A percentile compares a stretch with the other conserved stretches of the same genome.
phyloP scores from a whole-genome alignment of 768 basidiomycete species.

The Vishniacozyma victoriae region DNA sequence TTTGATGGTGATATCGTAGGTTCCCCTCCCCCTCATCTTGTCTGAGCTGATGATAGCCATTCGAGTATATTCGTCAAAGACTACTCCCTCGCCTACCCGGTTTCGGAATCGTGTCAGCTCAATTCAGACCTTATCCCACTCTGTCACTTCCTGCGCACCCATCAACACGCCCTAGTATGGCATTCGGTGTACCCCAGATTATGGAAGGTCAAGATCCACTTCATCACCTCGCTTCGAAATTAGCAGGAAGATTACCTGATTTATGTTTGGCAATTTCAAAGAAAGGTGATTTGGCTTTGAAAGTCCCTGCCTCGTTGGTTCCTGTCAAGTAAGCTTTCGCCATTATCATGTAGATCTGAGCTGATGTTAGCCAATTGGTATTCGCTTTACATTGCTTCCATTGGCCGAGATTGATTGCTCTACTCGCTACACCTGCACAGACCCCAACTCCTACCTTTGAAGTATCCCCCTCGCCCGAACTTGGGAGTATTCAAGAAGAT shows the following conservation, averaged over 20 bases:
- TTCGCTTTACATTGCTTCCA: constrained; percentile 17
- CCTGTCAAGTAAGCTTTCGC: background rate
- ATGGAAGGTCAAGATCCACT: background rate
- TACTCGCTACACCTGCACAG: background rate
- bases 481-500: too few species aligned
- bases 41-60: background rate
- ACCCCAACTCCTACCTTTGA: too few species aligned
- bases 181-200: background rate
- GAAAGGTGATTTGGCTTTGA: background rate
- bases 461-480: too few species aligned
- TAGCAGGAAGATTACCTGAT: background rate
- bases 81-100: background rate
- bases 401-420: constrained; percentile 7
- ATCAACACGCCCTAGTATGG: background rate
- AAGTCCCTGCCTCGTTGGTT: background rate
- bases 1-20: too few species aligned
- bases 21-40: too few species aligned
- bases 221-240: background rate
- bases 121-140: background rate
- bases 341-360: background rate
- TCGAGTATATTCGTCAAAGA: background rate
- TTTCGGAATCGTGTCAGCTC: background rate
- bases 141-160: background rate
- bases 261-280: background rate
- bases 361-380: constrained; percentile 3